Conservation (phyloP, 2,329 filamentous ascomycete genomes). For the Lasiodiplodia sp. region DNA sequence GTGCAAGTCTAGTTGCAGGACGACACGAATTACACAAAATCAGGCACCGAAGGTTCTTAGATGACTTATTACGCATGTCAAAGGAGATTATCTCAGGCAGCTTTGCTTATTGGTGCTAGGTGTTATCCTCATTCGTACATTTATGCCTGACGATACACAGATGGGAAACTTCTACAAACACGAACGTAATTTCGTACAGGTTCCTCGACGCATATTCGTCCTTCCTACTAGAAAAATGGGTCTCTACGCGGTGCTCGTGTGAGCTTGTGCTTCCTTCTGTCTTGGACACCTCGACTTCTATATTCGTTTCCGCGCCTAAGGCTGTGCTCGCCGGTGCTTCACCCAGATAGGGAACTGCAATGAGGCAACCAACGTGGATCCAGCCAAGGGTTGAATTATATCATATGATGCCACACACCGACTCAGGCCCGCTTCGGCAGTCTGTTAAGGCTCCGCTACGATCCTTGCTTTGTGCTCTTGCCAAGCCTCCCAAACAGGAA, state of each 20-base stretch:
- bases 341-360: conserved; percentile 18
- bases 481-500: conserved; percentile 14
- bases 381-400: not conserved
- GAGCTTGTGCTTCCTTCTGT: conserved; percentile 9
- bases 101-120: not conserved
- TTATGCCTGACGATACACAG: not conserved
- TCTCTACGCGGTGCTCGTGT: not conserved
- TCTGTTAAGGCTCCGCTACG: conserved; percentile 1
- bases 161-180: not conserved
- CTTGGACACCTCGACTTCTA: not conserved
- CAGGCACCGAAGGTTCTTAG: not conserved
- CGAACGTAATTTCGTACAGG: not conserved
- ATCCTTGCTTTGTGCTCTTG: conserved; percentile 16
- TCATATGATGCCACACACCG: conserved; percentile 15
- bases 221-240: not conserved
- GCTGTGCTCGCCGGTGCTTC: conserved; percentile 13
- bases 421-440: conserved; percentile 12
- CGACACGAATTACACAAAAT: not conserved
- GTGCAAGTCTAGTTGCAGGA: not conserved
- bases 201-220: not conserved
- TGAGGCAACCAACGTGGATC: not conserved
- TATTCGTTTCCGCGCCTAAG: not conserved
- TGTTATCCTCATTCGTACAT: not conserved
- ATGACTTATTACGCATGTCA: not conserved
- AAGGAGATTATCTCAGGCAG: not conserved